Base-by-base conservation (phyloP, 108 stramenopile genomes). In the Skeletonema potamos region DNA sequence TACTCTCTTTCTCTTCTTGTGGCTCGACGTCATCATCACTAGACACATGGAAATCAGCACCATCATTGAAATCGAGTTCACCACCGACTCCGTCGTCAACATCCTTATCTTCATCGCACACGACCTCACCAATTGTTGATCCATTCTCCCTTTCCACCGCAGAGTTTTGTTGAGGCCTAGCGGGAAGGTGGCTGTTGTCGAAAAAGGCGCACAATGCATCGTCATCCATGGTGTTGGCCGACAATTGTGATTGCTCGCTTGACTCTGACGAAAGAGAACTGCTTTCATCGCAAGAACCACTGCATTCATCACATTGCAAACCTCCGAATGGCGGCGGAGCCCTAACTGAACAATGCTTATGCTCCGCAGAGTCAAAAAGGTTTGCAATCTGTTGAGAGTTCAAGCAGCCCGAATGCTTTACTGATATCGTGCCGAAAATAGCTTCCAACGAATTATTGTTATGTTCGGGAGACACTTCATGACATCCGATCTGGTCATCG, bases 191-290 rank as follows among this genome's bases (percentile, higher is more conserved):
- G 27, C 29, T 54, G 20, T 65, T 66, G 6, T 71, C 69, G 27
- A 78, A 78, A 33, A 78, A 78, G 6, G 65, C 65, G 34, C 77
- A 78, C 4, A 78, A 51, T 28, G 46, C 29, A 46, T 78, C 70
- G 51, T 65, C 69, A 17, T 66, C 28, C 36, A 64, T 72, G 20
- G 70, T 55, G 70, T 71, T 71, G 22, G 33, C 48, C 13, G 76
- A 77, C 68, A 70, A 33, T n/a, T 70, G 58, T 6, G 77, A 77
- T 33, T 44, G 43, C 22, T 34, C 41, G 58, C 64, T 70, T 3
- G 58, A 46, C 27, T 17, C 54, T 8, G 69, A 65, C 4, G 33
- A n/a, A 4, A 33, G 18, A 32, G 0, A 62, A 57, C 32, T 48
- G n/a, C 65, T 56, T 64, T 70, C 65, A 26, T 43, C 56, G 26